Conservation (phyloP, 495 filamentous ascomycete genomes). For the Penicillium paradoxum region DNA sequence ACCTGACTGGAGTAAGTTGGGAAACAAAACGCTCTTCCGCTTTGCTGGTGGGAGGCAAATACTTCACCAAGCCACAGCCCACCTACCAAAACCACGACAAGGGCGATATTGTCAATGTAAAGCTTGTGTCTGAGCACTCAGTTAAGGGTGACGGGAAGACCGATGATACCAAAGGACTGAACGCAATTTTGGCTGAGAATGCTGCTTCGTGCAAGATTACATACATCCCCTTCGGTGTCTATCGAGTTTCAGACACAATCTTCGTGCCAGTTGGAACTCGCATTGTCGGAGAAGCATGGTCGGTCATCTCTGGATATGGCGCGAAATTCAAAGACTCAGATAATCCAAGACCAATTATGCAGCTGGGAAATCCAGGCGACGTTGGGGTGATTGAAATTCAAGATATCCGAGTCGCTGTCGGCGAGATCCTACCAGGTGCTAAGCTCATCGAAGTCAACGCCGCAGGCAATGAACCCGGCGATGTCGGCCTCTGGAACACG, state of each 20-base stretch:
- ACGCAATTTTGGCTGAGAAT: constrained; percentile 46
- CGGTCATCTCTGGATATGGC: constrained; percentile 48
- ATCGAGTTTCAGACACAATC: constrained; percentile 55
- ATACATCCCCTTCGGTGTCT: constrained; percentile 58
- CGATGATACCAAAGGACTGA: constrained; percentile 46
- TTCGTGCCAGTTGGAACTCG: constrained; percentile 48
- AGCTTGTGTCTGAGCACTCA: constrained; percentile 30
- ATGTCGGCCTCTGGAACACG: constrained; percentile 56
- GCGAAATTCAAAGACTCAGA: constrained; percentile 45
- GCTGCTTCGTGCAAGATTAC: constrained; percentile 47
- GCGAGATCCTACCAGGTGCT: constrained; percentile 46
- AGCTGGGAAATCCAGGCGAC: constrained; percentile 52
- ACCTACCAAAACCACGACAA: constrained; percentile 48
- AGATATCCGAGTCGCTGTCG: constrained; percentile 52
- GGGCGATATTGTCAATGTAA: constrained; percentile 48
- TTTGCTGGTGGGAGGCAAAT: constrained; percentile 24
- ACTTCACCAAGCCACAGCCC: constrained; percentile 31
- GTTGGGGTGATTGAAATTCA: constrained; percentile 54
- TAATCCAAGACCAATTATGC: constrained; percentile 52
- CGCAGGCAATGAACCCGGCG: constrained; percentile 45
- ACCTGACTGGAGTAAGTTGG: constrained; percentile 21
- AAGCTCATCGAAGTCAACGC: constrained; percentile 49
- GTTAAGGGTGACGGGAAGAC: constrained; percentile 40
- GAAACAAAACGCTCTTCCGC: constrained; percentile 16
- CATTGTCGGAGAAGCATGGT: constrained; percentile 53